phyloP scores from a whole-genome alignment of 2,329 filamentous ascomycete species.

The Colletotrichum coccodes region DNA sequence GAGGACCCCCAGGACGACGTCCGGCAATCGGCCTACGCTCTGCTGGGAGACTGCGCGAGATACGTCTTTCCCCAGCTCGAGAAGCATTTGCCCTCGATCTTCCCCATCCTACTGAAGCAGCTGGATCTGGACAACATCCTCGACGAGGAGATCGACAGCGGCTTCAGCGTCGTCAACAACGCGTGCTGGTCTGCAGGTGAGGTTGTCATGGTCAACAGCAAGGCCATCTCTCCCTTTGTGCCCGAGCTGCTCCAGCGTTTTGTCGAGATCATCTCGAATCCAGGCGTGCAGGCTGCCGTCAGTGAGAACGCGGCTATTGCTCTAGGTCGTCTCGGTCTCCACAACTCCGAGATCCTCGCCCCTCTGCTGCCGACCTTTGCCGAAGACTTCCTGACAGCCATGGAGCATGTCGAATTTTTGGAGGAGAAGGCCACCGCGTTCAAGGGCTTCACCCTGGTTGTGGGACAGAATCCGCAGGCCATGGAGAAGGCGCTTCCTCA shows the following conservation, averaged over 20 bases:
- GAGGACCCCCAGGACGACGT: conserved; percentile 92
- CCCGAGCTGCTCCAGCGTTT: conserved; percentile 81
- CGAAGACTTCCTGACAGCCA: conserved; percentile 81
- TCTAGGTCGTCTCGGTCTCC: conserved; percentile 85
- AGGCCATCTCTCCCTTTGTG: conserved; percentile 80
- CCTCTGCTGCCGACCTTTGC: conserved; percentile 85
- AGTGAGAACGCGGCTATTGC: conserved; percentile 96
- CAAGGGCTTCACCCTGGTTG: conserved; percentile 86
- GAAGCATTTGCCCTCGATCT: conserved; percentile 75
- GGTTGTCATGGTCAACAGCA: conserved; percentile 83
- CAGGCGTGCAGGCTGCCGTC: conserved; percentile 85
- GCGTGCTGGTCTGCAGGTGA: conserved; percentile 97
- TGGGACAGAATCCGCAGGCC: conserved; percentile 87
- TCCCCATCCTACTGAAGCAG: conserved; percentile 87
- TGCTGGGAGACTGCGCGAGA: conserved; percentile 94
- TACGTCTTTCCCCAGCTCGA: conserved; percentile 88
- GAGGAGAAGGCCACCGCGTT: conserved; percentile 96
- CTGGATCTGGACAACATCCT: conserved; percentile 82
- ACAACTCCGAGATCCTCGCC: conserved; percentile 80
- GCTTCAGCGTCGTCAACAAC: conserved; percentile 96
- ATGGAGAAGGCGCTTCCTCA: conserved; percentile 87
- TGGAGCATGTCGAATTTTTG: conserved; percentile 86
- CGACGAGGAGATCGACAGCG: conserved; percentile 84
- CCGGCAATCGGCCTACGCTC: conserved; percentile 92
- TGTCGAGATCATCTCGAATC: conserved; percentile 85